phyloP scores from a whole-genome alignment of 306 rosid species.

The Fragaria ananassa region DNA sequence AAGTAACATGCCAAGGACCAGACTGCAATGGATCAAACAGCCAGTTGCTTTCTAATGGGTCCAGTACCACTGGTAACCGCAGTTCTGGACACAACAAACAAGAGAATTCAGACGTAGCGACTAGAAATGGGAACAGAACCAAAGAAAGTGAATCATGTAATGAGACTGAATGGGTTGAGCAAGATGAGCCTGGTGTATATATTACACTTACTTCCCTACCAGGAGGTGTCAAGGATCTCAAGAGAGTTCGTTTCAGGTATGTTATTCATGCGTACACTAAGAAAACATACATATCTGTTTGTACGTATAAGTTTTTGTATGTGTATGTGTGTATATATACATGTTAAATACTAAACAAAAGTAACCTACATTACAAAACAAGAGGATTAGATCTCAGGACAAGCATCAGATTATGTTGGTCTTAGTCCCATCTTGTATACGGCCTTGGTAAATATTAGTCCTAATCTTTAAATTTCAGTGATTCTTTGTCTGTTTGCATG shows the following conservation, averaged over 20 bases:
- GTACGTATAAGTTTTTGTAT: background rate
- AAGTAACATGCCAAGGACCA: slow-evolving; percentile 53
- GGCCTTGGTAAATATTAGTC: background rate
- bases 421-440: background rate
- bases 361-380: background rate
- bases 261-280: background rate
- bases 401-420: background rate
- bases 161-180: slow-evolving; percentile 97
- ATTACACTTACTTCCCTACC: slow-evolving; percentile 89
- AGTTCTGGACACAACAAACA: slow-evolving; percentile 59
- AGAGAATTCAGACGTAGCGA: slow-evolving; percentile 56
- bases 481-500: background rate
- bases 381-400: background rate
- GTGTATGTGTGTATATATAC: too few relatives aligned
- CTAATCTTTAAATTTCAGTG: background rate
- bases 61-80: slow-evolving; percentile 51
- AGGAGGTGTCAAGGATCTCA: slow-evolving; percentile 85
- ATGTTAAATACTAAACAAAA: background rate
- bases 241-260: slow-evolving; percentile 99
- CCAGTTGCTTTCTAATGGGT: slow-evolving; percentile 68
- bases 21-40: slow-evolving; percentile 65
- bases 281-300: background rate
- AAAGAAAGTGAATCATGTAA: slow-evolving; percentile 71
- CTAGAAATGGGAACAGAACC: slow-evolving; percentile 73
- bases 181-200: slow-evolving; percentile 94